Base-by-base conservation (phyloP, 805 yeast species). In the Barnettozyma salicaria region DNA sequence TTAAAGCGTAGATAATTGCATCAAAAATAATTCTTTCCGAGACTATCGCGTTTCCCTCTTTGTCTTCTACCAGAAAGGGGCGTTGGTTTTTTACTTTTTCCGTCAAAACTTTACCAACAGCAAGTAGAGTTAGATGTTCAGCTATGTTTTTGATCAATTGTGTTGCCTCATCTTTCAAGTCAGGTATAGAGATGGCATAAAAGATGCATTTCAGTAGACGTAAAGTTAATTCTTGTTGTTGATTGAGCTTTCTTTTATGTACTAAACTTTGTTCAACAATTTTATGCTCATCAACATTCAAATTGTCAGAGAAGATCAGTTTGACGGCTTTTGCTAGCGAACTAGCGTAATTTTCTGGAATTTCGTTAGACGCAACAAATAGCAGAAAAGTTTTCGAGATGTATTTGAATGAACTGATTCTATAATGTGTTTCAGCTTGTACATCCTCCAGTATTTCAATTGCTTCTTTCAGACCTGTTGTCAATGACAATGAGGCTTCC, bases 401-500 rank as follows among this genome's bases (percentile, higher is more conserved):
- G 47, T 87, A 84, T 32, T 75, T 69, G 67, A 75, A 90, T 0
- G 97, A 92, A 49, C 84, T 80, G 7, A 76, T 66, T 35, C 94
- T 68, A 56, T 87, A 86, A 45, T 80, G 84, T 6, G 68, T 57
- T 44, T 80, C 65, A 6, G 56, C 51, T 13, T 67, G 55, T 7
- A 76, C 74, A 52, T 86, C 89, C 40, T 81, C 83, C 35, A 92
- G 59, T 8, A 90, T 70, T 18, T 74, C 74, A 27, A 89, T 65
- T 0, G 97, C 96, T 4, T 90, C 74, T 26, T 75, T 71, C 5
- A 90, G 67, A 19, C 92, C 96, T 0, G 96, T 82, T 0, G 96
- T 81, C 19, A 92, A 67, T 1, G 92, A 79, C 21, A 92, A 68
- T 2, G 89, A 80, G 4, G 83, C 74, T 34, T 72, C 70, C 4